Evolutionary conservation across 768 basidiomycete genomes (phyloP).

Genomic region (Inosperma sp.): DNA sequence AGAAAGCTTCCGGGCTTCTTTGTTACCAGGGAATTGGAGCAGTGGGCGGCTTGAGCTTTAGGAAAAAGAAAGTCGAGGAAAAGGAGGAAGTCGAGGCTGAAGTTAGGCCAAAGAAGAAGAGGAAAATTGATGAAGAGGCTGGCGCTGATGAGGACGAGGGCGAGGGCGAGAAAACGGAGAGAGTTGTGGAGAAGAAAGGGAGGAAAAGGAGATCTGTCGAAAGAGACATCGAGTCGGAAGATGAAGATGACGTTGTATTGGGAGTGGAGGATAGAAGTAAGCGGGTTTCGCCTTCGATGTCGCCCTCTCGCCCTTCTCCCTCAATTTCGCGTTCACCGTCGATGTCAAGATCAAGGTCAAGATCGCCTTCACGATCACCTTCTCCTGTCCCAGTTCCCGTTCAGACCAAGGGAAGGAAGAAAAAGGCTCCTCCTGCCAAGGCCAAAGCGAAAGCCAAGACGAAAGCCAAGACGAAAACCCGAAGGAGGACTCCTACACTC

Average conservation of each 20-base stretch:
- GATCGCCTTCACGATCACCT: slow-evolving; percentile 49
- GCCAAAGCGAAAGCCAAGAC: neutral
- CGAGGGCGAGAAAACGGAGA: slow-evolving; percentile 33
- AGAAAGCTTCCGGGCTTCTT: slow-evolving; percentile 9
- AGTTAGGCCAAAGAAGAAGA: slow-evolving; percentile 33
- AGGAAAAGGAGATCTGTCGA: slow-evolving; percentile 42
- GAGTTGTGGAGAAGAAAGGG: slow-evolving; percentile 55
- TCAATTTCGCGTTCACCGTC: no score
- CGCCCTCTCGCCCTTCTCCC: no score
- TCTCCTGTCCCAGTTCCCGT: slow-evolving; percentile 42
- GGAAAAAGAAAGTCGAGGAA: slow-evolving; percentile 39
- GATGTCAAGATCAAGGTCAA: no score
- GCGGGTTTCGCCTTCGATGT: slow-evolving; percentile 15
- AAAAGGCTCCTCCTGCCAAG: neutral
- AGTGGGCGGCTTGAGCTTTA: slow-evolving; percentile 45
- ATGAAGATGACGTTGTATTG: slow-evolving; percentile 39
- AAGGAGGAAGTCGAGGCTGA: slow-evolving; percentile 29
- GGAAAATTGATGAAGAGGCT: slow-evolving; percentile 9
- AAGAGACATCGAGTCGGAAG: slow-evolving; percentile 57
- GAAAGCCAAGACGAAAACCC: neutral
- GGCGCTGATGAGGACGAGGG: slow-evolving; percentile 29
- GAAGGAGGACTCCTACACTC: slow-evolving; percentile 13
- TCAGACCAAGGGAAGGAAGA: slow-evolving; percentile 23
- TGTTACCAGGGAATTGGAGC: slow-evolving; percentile 29
- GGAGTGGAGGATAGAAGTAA: slow-evolving; percentile 20